phyloP scores from a whole-genome alignment of 176 grass and related monocot species.

The Metroxylon sagu region DNA sequence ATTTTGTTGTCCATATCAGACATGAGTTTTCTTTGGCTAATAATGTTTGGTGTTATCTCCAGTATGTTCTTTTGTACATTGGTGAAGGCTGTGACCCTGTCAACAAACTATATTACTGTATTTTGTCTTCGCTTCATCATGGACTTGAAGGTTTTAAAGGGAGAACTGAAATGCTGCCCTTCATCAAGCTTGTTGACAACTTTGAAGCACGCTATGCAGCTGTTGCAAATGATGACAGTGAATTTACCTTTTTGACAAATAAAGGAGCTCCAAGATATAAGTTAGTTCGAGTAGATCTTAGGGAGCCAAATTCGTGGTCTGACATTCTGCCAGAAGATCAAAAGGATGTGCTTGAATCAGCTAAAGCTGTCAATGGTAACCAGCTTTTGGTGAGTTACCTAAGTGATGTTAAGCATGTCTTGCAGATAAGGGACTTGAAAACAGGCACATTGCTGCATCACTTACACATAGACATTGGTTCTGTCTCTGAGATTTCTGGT shows the following conservation, averaged over 20 bases:
- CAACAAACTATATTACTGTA: constrained; percentile 82
- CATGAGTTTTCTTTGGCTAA: background rate
- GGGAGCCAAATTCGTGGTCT: constrained; percentile 47
- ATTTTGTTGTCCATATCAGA: too few relatives aligned
- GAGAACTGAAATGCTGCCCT: constrained; percentile 52
- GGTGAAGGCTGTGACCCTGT: constrained; percentile 72
- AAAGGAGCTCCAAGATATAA: constrained; percentile 77
- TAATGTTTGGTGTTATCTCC: constrained; percentile 16
- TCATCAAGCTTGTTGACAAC: constrained; percentile 79
- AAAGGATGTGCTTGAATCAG: constrained; percentile 71
- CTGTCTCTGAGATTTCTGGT: constrained; percentile 67
- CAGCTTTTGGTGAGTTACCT: constrained; percentile 79
- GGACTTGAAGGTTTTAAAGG: constrained; percentile 66
- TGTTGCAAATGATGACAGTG: constrained; percentile 65
- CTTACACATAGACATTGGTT: constrained; percentile 77
- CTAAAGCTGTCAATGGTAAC: constrained; percentile 46
- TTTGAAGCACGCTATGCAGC: constrained; percentile 67
- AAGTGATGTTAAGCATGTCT: constrained; percentile 79
- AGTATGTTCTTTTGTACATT: constrained; percentile 66
- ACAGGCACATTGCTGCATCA: constrained; percentile 66
- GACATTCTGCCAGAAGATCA: constrained; percentile 68
- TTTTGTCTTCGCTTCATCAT: constrained; percentile 55
- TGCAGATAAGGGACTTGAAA: constrained; percentile 77
- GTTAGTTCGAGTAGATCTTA: constrained; percentile 63
- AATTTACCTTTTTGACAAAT: constrained; percentile 88